Evolutionary conservation across 2,329 filamentous ascomycete species (phyloP), one percentile per base, ranked within the genome.

Genomic region (Monosporascus ibericus): DNA sequence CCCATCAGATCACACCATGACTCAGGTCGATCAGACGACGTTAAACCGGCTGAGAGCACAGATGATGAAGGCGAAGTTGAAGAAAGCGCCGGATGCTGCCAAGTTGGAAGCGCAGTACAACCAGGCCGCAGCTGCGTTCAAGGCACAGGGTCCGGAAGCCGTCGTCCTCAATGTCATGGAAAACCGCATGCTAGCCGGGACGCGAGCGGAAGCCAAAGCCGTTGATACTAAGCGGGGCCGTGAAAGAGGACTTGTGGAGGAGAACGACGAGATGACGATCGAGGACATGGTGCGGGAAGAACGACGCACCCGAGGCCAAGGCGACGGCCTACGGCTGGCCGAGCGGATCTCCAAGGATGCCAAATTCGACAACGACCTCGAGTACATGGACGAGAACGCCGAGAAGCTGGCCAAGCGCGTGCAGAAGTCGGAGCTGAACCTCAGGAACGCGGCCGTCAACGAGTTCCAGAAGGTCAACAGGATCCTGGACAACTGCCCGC

Each of bases 231-330:
- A 88, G 65, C 84, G 92, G 47, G 92, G 92, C 3, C 80, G 83
- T 6, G 92, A 96, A 69, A 84, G 92, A 50, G 94, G 92, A 1
- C 79, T 85, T 7, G 88, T 99, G 6, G 84, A 89, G 60, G 90
- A 94, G 58, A 97, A 97, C 65, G 88, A 95, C 50, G 91, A 97
- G 62, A 97, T 99, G 91, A 86, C 78, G 30, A 88, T 99, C 55
- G 91, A 95, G 50, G 94, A 99, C 69, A 99, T 99, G 94, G 84
- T 99, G 18, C 85, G 90, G 27, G 92, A 97, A 70, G 94, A 99
- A 71, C 84, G 90, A 37, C 86, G 92, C 51, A 96, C 90, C 5
- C 86, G 85, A 53, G 75, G 77, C 4, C 90, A 88, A 42, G 90
- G 90, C 50, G 92, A 96, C 66, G 89, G 88, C 1, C 77, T 85